These are phyloP conservation scores for Mariannaea elegans DNA, from an alignment of 2,329 filamentous ascomycete species.

Conservation along the genomic window DNA sequence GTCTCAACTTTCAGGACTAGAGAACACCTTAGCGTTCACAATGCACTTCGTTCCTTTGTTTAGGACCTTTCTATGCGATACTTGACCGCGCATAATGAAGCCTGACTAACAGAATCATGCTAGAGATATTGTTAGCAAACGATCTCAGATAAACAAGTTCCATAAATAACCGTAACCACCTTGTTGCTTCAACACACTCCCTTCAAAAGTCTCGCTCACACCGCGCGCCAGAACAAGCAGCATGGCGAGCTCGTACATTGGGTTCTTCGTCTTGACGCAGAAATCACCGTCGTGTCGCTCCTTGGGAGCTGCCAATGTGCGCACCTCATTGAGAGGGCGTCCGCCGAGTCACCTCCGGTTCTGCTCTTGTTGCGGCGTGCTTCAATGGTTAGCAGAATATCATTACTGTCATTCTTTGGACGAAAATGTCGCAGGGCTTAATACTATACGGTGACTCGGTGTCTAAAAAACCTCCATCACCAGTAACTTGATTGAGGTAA, in stretches of 20 bases:
- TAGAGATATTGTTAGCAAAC: too few relatives aligned
- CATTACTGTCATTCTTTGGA: slow-evolving; percentile 39
- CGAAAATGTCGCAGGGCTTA: slow-evolving; percentile 47
- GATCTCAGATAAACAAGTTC: slow-evolving; percentile 33
- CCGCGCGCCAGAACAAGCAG: slow-evolving; percentile 50
- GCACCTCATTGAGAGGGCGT: slow-evolving; percentile 38
- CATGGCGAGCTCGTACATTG: slow-evolving; percentile 49
- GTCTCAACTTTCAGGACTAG: slow-evolving; percentile 24
- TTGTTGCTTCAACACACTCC: slow-evolving; percentile 49
- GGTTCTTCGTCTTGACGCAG: slow-evolving; percentile 42
- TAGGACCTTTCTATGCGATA: slow-evolving; percentile 25
- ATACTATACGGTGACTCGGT: slow-evolving; percentile 35
- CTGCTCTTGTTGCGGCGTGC: slow-evolving; percentile 38
- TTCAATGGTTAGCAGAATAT: slow-evolving; percentile 37
- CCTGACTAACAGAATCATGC: slow-evolving; percentile 27
- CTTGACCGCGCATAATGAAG: slow-evolving; percentile 25
- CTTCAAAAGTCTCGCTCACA: slow-evolving; percentile 47
- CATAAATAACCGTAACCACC: slow-evolving; percentile 49
- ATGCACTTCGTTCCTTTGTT: slow-evolving; percentile 24
- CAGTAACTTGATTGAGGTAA: neutral
- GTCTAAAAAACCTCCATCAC: neutral
- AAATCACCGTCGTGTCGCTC: slow-evolving; percentile 48
- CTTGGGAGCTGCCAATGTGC: slow-evolving; percentile 50
- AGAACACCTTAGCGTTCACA: slow-evolving; percentile 19
- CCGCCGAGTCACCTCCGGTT: slow-evolving; percentile 36